Conservation (phyloP, 371 early-diverging fungal species). For the Circinella umbellata region DNA sequence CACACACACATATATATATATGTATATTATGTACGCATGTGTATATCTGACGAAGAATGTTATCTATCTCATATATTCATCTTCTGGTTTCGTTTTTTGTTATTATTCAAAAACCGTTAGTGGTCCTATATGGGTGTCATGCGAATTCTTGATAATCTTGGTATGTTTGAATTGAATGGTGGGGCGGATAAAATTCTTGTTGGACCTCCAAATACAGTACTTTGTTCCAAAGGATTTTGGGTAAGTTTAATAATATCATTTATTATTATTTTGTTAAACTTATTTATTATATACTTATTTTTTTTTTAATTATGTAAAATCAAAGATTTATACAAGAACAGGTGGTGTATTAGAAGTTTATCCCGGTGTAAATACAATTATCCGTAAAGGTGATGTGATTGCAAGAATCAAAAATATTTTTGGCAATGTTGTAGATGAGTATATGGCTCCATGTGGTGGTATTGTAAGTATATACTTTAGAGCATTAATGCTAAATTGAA, state of each 20-base stretch:
- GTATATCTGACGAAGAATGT: too few species aligned
- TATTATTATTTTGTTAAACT: slow-evolving; percentile 32
- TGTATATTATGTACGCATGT: too few species aligned
- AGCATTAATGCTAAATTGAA: neutral
- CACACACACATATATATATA: too few species aligned
- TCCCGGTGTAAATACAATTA: slow-evolving; percentile 86
- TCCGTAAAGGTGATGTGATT: slow-evolving; percentile 86
- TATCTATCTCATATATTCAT: slow-evolving; percentile 47
- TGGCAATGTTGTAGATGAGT: slow-evolving; percentile 89
- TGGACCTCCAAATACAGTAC: slow-evolving; percentile 25
- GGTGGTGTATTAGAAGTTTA: slow-evolving; percentile 85
- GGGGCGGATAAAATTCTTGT: slow-evolving; percentile 15
- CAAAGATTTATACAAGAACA: slow-evolving; percentile 55
- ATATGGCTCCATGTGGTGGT: slow-evolving; percentile 86
- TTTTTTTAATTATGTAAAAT: too few species aligned
- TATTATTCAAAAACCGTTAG: slow-evolving; percentile 9
- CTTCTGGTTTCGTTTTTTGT: neutral
- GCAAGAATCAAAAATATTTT: slow-evolving; percentile 92
- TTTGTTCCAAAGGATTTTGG: slow-evolving; percentile 45
- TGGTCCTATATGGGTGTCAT: slow-evolving; percentile 45
- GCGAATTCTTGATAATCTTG: slow-evolving; percentile 44
- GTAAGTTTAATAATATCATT: slow-evolving; percentile 30
- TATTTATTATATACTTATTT: too few species aligned
- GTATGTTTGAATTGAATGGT: slow-evolving; percentile 28
- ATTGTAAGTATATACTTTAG: slow-evolving; percentile 57